Base-by-base conservation (phyloP, 1,284 basidiomycete species). In the Phlebopus sp. region DNA sequence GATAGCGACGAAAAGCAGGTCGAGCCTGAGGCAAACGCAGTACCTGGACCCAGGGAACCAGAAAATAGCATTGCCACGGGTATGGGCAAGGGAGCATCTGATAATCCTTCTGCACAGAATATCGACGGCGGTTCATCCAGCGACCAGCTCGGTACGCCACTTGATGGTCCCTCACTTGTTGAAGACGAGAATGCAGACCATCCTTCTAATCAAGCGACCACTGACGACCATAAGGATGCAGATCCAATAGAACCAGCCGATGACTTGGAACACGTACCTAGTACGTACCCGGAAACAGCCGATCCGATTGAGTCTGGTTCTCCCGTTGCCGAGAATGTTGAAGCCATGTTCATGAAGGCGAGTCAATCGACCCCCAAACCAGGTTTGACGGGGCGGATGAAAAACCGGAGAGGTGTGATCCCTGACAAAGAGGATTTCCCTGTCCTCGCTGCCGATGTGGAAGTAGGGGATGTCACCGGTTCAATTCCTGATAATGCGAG, bases 171-270 rank as follows among this genome's bases (percentile, higher is more conserved):
- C 7, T 13, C 36, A 2, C 21, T 21, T 4, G 17, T 6, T 19
- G 13, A 25, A 14, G 23, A 30, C 6, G 15, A 6, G 31, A n/a
- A 19, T 6, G 23, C 44, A 3, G 27, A 31, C 17, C 40, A 25
- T 6, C 30, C n/a, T 6, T 37, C 42, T 13, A 15, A 49, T 35
- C 30, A 35, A 29, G 27, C 9, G 27, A 11, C 27, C 29, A 18
- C 5, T 11, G 47, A 49, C 14, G 44, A 52, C 21, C 59, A 60
- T 3, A 51, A 53, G 19, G 57, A 50, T 11, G 55, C 47, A 17
- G 61, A 66, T 41, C 65, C 64, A 5, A 70, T 72, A 46, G 67
- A 70, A 43, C 57, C 59, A 21, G 57, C 61, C 4, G 69, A 70
- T n/a, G 60, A 59, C 23, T 50, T 62, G 44, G 55, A 53, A 7